These are phyloP conservation scores for Bipolaris bicolor DNA, from an alignment of 2,329 filamentous ascomycete species.

Conservation along the genomic window DNA sequence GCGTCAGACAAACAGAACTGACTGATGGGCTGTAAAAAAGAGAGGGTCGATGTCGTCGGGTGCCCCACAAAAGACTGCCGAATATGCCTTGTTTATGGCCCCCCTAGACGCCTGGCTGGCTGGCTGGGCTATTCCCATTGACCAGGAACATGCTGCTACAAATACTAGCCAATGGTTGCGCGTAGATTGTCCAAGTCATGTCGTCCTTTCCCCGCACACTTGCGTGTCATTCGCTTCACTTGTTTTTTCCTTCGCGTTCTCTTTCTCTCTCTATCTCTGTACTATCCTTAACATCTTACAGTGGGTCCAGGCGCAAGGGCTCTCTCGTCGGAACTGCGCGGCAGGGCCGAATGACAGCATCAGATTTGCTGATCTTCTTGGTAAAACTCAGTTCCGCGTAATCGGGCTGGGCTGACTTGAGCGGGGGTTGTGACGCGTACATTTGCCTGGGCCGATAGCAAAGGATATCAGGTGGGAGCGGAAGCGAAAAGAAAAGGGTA, in stretches of 20 bases:
- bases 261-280: not conserved
- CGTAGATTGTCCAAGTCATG: constrained; percentile 5
- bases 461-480: constrained; percentile 2
- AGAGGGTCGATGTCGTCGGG: too few species aligned
- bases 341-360: constrained; percentile 4
- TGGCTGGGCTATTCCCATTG: not conserved
- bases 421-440: constrained; percentile 11
- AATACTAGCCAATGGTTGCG: constrained; percentile 1
- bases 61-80: too few species aligned
- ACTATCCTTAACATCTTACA: not conserved
- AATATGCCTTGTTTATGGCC: not conserved
- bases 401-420: not conserved
- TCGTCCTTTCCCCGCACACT: constrained; percentile 14
- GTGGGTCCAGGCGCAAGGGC: not conserved
- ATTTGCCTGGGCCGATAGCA: constrained; percentile 10
- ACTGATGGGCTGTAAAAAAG: too few species aligned
- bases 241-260: not conserved
- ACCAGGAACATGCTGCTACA: constrained; percentile 11
- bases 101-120: not conserved
- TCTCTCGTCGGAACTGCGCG: constrained; percentile 5
- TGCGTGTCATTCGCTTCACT: constrained; percentile 13
- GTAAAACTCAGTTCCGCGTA: not conserved
- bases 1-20: too few species aligned
- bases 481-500: not conserved
- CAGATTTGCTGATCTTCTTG: constrained; percentile 9